Conservation (phyloP, 2,329 filamentous ascomycete genomes). For the Gnomoniopsis sp. region DNA sequence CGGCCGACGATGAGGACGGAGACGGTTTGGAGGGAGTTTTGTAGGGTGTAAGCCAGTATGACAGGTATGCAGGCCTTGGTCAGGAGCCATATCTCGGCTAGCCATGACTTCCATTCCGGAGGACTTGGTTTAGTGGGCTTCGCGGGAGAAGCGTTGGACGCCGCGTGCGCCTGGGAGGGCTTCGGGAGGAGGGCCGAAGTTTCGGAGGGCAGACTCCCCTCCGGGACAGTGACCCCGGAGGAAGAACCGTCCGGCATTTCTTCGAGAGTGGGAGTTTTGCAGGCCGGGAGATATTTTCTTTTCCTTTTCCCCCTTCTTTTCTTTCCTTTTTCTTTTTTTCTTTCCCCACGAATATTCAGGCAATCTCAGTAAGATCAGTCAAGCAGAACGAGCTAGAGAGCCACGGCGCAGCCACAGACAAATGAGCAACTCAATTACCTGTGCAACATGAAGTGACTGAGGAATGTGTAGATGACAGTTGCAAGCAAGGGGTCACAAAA, state of each 20-base stretch:
- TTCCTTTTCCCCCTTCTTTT: no score
- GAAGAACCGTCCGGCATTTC: slow-evolving; percentile 14
- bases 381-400: not conserved
- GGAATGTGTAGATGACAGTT: no score
- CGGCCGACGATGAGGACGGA: slow-evolving; percentile 81
- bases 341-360: not conserved
- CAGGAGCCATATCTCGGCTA: slow-evolving; percentile 63
- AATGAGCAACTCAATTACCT: not conserved
- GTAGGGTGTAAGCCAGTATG: slow-evolving; percentile 79
- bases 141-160: not conserved
- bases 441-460: not conserved
- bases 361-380: not conserved
- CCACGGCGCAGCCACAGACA: not conserved
- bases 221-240: slow-evolving; percentile 10
- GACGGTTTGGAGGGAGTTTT: slow-evolving; percentile 80
- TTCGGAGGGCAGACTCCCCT: slow-evolving; percentile 13
- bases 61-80: slow-evolving; percentile 70
- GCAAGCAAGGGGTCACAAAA: not conserved
- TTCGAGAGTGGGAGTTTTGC: not conserved
- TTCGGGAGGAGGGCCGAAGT: slow-evolving; percentile 19
- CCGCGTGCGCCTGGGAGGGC: slow-evolving; percentile 1
- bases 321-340: no score
- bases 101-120: slow-evolving; percentile 37
- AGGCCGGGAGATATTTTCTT: no score
- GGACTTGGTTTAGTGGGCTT: slow-evolving; percentile 2